These are phyloP conservation scores for Fusarium dlaminii DNA, from an alignment of 2,329 filamentous ascomycete species.

Conservation along the genomic window DNA sequence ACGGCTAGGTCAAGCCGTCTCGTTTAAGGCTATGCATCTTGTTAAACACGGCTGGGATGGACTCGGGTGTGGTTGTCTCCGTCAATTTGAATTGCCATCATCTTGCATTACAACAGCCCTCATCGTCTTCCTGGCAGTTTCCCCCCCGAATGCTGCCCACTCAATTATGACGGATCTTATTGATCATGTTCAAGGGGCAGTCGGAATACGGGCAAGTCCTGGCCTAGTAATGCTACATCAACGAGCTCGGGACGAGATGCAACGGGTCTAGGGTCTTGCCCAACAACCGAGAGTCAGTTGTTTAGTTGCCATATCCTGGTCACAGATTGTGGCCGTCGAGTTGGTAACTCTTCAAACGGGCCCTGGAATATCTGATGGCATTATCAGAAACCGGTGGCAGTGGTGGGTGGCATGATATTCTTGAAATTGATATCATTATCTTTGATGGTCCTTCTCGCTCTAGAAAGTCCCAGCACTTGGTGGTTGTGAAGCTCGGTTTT, in stretches of 20 bases:
- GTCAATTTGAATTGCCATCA: not conserved
- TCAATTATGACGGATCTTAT: not conserved
- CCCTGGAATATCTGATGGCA: not conserved
- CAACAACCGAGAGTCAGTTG: slow-evolving; percentile 16
- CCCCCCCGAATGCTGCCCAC: not conserved
- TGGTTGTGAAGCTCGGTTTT: not conserved
- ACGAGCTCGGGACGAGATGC: slow-evolving; percentile 17
- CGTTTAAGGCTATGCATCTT: not conserved
- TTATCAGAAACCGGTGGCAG: not conserved
- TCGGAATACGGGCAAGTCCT: not conserved
- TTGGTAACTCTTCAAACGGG: slow-evolving; percentile 15
- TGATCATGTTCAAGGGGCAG: not conserved
- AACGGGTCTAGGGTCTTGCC: slow-evolving; percentile 19
- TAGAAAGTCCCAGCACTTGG: not conserved
- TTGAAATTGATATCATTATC: not conserved
- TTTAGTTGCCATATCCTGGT: slow-evolving; percentile 25
- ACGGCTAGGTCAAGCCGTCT: not conserved
- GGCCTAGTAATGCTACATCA: slow-evolving; percentile 5
- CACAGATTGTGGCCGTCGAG: slow-evolving; percentile 15
- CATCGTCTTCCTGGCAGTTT: not conserved
- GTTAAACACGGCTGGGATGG: not conserved
- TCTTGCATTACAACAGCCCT: not conserved
- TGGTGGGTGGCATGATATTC: not conserved
- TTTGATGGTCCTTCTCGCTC: not conserved
- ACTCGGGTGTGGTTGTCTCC: not conserved